Conservation (phyloP, 208 protist species). For the Tetramitus jugosus region DNA sequence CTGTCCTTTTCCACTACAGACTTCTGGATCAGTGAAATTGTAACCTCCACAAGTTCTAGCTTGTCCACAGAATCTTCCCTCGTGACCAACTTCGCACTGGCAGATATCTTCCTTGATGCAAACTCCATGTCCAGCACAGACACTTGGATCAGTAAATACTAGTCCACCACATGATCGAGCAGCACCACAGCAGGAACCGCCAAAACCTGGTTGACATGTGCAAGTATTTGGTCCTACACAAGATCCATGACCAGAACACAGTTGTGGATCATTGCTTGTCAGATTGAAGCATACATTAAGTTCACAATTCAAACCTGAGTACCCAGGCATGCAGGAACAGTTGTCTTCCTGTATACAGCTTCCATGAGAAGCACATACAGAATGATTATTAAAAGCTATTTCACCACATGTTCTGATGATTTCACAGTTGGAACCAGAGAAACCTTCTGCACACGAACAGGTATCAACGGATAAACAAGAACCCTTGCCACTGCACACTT, state of each 20-base stretch:
- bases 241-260: neutral
- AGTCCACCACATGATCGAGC: too few relatives aligned
- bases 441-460: neutral
- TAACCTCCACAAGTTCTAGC: too few relatives aligned
- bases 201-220: neutral
- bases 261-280: neutral
- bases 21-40: neutral
- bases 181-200: too few relatives aligned
- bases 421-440: conserved; percentile 7
- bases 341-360: neutral
- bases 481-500: neutral
- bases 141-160: too few relatives aligned
- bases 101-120: neutral
- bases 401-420: neutral
- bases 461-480: neutral
- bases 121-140: neutral
- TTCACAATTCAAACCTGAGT: neutral
- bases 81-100: neutral
- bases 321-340: neutral
- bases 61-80: too few relatives aligned
- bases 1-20: neutral
- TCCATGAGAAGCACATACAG: neutral
- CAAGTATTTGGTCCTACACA: neutral
- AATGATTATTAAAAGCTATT: neutral
- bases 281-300: neutral